Base-by-base conservation (phyloP, 345 rosid genomes). In the Ceriops tagal region DNA sequence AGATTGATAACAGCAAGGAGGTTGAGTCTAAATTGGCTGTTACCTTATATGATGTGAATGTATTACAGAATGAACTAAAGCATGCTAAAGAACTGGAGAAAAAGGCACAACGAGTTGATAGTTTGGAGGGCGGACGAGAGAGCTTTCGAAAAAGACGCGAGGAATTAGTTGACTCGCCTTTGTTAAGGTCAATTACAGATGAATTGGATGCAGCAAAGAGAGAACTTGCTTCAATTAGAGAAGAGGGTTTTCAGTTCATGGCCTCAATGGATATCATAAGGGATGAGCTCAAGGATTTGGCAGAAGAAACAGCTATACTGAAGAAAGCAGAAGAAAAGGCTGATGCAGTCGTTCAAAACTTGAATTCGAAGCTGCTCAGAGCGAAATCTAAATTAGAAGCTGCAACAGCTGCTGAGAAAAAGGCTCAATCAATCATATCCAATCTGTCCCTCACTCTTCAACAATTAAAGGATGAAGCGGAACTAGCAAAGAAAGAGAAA, bases 341-440 rank as follows among this genome's bases (percentile, higher is more conserved):
- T 10, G 91, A 90, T 64, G 19, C 32, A 7, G 83, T 75, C 30
- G 81, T 85, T 58, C 81, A 82, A 72, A 86, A 71, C 57, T 85
- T 90, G 67, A 85, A 90, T 55, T 68, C 93, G 1, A 92, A 95
- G 88, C 81, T 92, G 70, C 88, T 91, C 18, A 82, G 87, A 71
- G 92, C 80, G 15, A 95, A 88, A 74, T 79, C 82, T 56, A 82
- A 80, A 76, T 32, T 87, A 68, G 93, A 87, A 81, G 64, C 85
- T 7, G 89, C 74, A 0, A 70, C 84, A 59, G 75, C 79, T 61
- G 83, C 81, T 6, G 91, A 84, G 79, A 86, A 71, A 73, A 87
- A 86, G 78, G 83, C 92, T 37, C 77, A 72, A 65, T 80, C 78
- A 49, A 73, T 86, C 9, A 82, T 77, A 2, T 70, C 74, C 71